These are phyloP conservation scores for Bertia moriformis DNA, from an alignment of 2,329 filamentous ascomycete genomes.

Conservation along the genomic window DNA sequence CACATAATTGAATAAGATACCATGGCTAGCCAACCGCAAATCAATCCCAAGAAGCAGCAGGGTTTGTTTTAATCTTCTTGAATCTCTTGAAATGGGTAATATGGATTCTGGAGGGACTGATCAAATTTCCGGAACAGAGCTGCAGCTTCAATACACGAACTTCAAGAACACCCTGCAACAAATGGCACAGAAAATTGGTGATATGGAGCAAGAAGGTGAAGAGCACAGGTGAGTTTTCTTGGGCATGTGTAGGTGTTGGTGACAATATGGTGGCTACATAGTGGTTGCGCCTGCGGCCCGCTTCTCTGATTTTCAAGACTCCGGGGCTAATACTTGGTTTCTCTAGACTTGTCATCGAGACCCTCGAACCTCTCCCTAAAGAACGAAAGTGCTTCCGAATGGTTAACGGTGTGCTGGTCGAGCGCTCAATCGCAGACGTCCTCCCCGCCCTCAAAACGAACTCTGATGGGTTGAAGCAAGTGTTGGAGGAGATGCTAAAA, in stretches of 20 bases:
- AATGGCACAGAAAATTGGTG: conserved; percentile 54
- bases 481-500: conserved; percentile 53
- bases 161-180: conserved; percentile 36
- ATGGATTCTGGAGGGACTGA: too few relatives aligned
- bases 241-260: too few relatives aligned
- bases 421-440: conserved; percentile 52
- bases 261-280: too few relatives aligned
- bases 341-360: conserved; percentile 50
- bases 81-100: conserved; percentile 2
- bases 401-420: conserved; percentile 58
- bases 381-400: conserved; percentile 60
- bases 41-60: conserved; percentile 29
- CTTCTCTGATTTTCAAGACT: neutral
- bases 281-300: too few relatives aligned
- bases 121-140: conserved; percentile 28
- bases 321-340: neutral
- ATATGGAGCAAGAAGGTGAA: conserved; percentile 57
- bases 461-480: conserved; percentile 53
- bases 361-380: conserved; percentile 41
- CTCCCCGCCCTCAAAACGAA: conserved; percentile 53
- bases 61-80: conserved; percentile 14
- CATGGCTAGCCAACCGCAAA: neutral
- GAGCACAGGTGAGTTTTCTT: conserved; percentile 47
- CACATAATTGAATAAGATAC: neutral
- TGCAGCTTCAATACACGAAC: conserved; percentile 36